Conservation (phyloP, 1,139 yeast genomes). For the Taphrina betulina region DNA sequence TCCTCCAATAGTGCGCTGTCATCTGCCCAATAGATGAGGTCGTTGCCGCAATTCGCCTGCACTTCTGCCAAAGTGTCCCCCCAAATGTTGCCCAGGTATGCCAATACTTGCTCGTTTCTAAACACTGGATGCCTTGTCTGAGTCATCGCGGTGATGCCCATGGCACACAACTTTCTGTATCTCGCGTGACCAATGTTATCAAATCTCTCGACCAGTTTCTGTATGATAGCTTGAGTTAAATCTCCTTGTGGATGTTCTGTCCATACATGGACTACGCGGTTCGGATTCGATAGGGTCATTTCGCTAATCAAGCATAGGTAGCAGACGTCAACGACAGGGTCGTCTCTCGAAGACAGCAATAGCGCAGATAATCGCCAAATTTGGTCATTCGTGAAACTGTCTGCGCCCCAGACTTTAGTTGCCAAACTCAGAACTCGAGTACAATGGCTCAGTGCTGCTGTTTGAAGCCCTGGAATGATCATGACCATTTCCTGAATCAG, state of each 20-base stretch:
- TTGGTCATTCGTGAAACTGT: not conserved
- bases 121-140: constrained; percentile 24
- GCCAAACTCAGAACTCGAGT: constrained; percentile 15
- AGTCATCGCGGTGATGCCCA: constrained; percentile 58
- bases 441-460: constrained; percentile 34
- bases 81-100: constrained; percentile 33
- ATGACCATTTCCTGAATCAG: constrained; percentile 37
- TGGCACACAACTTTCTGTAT: constrained; percentile 59
- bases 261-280: not conserved
- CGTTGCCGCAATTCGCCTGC: constrained; percentile 35
- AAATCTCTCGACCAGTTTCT: constrained; percentile 39
- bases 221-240: constrained; percentile 1
- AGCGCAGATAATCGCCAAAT: not conserved
- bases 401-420: not conserved
- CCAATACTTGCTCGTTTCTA: constrained; percentile 9
- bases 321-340: not conserved
- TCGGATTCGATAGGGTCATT: constrained; percentile 1
- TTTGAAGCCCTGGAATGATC: constrained; percentile 36
- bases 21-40: constrained; percentile 32
- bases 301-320: constrained; percentile 9
- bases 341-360: not conserved
- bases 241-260: not conserved
- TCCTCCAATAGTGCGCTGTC: constrained; percentile 14
- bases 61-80: constrained; percentile 35
- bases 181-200: constrained; percentile 66